Evolutionary conservation across 2,329 filamentous ascomycete genomes (phyloP).

Genomic region (Ampelomyces quisqualis): DNA sequence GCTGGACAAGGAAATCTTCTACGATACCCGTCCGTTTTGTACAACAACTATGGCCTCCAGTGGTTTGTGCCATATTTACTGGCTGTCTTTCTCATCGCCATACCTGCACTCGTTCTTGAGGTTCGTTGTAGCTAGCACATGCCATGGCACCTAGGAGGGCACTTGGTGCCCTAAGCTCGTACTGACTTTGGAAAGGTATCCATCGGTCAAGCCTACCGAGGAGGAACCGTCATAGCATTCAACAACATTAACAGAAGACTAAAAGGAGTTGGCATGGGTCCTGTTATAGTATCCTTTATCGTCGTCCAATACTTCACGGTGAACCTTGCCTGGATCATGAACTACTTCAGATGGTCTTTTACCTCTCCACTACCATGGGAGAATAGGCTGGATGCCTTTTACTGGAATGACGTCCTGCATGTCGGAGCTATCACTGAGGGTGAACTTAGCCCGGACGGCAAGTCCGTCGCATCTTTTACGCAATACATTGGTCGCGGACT

Average conservation of each 20-base stretch:
- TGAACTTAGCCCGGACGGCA: conserved; percentile 37
- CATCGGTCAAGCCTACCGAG: conserved; percentile 56
- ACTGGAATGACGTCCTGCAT: conserved; percentile 51
- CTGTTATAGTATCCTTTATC: conserved; percentile 54
- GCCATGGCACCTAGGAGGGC: no score
- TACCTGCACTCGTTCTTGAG: conserved; percentile 58
- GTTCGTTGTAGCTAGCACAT: no score
- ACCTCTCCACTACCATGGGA: conserved; percentile 58
- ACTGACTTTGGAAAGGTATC: no score
- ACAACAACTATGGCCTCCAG: conserved; percentile 61
- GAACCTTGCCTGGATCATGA: conserved; percentile 61
- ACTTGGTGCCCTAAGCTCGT: no score
- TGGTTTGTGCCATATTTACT: conserved; percentile 62
- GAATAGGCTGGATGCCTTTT: conserved; percentile 55
- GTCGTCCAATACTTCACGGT: conserved; percentile 61
- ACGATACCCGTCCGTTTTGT: conserved; percentile 59
- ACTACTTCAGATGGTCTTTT: conserved; percentile 59
- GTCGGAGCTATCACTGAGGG: conserved; percentile 49
- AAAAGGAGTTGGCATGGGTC: conserved; percentile 56
- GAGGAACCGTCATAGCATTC: conserved; percentile 57
- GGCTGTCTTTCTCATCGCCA: conserved; percentile 57
- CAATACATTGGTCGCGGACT: conserved; percentile 51
- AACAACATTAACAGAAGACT: conserved; percentile 55
- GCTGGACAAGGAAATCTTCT: conserved; percentile 61
- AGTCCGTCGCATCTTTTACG: conserved; percentile 48